phyloP scores from a whole-genome alignment of 192 early-diverging fungal genomes.

The Backusella liffmaniae region DNA sequence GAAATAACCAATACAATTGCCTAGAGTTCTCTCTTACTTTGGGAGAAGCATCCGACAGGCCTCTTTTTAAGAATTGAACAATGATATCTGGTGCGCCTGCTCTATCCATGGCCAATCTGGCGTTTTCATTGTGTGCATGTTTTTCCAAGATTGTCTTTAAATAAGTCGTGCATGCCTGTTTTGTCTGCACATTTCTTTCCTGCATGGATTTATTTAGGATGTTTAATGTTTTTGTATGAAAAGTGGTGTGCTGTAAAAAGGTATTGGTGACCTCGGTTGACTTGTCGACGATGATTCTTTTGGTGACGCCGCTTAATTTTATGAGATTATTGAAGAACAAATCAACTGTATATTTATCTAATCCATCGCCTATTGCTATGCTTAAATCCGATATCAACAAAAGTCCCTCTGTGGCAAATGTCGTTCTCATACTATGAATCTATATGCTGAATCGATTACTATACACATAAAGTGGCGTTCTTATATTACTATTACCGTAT shows the following conservation, averaged over 20 bases:
- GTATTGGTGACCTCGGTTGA: conserved; percentile 14
- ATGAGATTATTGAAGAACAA: conserved; percentile 32
- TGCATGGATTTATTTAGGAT: conserved; percentile 27
- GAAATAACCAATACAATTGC: conserved; percentile 35
- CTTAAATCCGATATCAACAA: conserved; percentile 29
- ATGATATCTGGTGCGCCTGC: conserved; percentile 18
- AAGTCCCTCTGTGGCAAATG: conserved; percentile 26
- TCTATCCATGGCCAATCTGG: conserved; percentile 29
- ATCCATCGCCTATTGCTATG: conserved; percentile 2
- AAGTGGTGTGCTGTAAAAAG: conserved; percentile 30
- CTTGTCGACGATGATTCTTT: conserved; percentile 30
- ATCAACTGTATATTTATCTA: conserved; percentile 39
- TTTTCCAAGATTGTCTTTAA: conserved; percentile 22
- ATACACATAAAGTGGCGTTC: neutral
- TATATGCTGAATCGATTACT: neutral
- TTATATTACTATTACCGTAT: conserved; percentile 16
- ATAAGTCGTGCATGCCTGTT: conserved; percentile 25
- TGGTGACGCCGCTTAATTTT: conserved; percentile 19
- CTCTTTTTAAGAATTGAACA: conserved; percentile 32
- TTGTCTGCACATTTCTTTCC: conserved; percentile 36
- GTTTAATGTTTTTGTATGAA: conserved; percentile 27
- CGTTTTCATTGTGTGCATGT: conserved; percentile 18
- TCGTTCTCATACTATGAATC: conserved; percentile 41
- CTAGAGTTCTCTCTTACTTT: conserved; percentile 33
- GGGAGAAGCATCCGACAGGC: conserved; percentile 36